Evolutionary conservation across 129 eudicot genomes (phyloP).

Genomic region (Escallonia herrerae): DNA sequence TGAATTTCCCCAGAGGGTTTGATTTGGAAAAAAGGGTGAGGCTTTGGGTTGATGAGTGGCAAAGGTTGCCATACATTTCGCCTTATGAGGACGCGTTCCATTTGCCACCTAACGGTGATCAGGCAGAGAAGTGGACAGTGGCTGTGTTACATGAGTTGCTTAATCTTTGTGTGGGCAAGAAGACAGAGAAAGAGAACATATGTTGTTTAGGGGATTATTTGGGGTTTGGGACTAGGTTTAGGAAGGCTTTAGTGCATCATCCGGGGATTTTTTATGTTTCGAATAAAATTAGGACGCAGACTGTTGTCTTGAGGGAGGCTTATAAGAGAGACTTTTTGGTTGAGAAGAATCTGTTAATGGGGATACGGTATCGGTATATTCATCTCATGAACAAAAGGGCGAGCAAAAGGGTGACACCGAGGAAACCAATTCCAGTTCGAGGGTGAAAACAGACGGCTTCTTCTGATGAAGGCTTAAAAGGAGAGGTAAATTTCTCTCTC

Average conservation of each 20-base stretch:
- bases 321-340: slow-evolving; percentile 52
- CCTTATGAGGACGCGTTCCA: slow-evolving; percentile 93
- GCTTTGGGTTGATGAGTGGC: slow-evolving; percentile 75
- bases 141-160: slow-evolving; percentile 77
- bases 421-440: slow-evolving; percentile 22
- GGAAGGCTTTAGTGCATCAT: slow-evolving; percentile 74
- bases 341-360: slow-evolving; percentile 66
- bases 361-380: slow-evolving; percentile 66
- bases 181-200: slow-evolving; percentile 59
- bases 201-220: slow-evolving; percentile 61
- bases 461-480: slow-evolving; percentile 7
- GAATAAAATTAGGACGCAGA: slow-evolving; percentile 85
- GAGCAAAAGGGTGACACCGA: slow-evolving; percentile 40
- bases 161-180: slow-evolving; percentile 60
- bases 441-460: slow-evolving; percentile 11
- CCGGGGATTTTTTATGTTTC: slow-evolving; percentile 89
- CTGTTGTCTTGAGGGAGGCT: slow-evolving; percentile 81
- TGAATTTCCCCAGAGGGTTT: slow-evolving; percentile 71
- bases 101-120: slow-evolving; percentile 68
- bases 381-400: slow-evolving; percentile 63
- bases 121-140: slow-evolving; percentile 83
- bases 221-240: slow-evolving; percentile 71
- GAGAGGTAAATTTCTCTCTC: background rate
- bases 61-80: slow-evolving; percentile 74
- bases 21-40: slow-evolving; percentile 76